Evolutionary conservation across 139 green algal genomes (phyloP).

Genomic region (Nannochloris sp.): DNA sequence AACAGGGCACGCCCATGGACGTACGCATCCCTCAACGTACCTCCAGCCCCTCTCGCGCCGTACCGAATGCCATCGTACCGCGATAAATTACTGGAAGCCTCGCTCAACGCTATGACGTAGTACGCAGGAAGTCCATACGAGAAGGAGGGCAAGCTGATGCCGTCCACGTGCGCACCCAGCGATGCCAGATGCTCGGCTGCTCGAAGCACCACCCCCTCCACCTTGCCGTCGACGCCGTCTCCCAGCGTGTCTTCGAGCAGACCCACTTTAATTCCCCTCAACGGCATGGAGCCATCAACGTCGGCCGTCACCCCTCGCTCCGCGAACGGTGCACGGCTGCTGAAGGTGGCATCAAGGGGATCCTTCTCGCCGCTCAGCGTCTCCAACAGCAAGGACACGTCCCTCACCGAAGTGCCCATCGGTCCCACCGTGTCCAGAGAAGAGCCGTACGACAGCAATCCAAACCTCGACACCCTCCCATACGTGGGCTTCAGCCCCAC

Average conservation of each 20-base stretch:
- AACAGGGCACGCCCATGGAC: conserved; percentile 39
- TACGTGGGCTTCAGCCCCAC: conserved; percentile 98
- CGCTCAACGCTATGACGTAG: conserved; percentile 86
- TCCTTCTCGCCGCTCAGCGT: conserved; percentile 70
- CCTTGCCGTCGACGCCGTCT: conserved; percentile 53
- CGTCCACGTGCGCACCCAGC: conserved; percentile 60
- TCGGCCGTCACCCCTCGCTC: conserved; percentile 28
- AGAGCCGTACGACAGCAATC: conserved; percentile 90
- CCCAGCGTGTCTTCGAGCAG: conserved; percentile 77
- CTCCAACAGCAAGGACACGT: conserved; percentile 73
- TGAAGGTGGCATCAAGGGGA: conserved; percentile 54
- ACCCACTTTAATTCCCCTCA: conserved; percentile 52
- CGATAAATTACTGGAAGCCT: conserved; percentile 91
- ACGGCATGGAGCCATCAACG: conserved; percentile 33
- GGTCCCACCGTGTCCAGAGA: conserved; percentile 85
- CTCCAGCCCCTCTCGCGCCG: conserved; percentile 31
- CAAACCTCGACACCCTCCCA: conserved; percentile 77
- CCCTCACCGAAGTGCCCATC: conserved; percentile 69
- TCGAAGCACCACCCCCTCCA: conserved; percentile 7
- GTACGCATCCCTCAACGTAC: conserved; percentile 51
- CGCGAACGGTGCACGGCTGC: background rate
- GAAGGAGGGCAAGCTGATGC: conserved; percentile 70
- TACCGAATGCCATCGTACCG: conserved; percentile 94
- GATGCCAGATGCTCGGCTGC: conserved; percentile 52
- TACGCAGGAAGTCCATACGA: conserved; percentile 82